Base-by-base conservation (phyloP, 2,329 filamentous ascomycete species). In the Calonectria montana region DNA sequence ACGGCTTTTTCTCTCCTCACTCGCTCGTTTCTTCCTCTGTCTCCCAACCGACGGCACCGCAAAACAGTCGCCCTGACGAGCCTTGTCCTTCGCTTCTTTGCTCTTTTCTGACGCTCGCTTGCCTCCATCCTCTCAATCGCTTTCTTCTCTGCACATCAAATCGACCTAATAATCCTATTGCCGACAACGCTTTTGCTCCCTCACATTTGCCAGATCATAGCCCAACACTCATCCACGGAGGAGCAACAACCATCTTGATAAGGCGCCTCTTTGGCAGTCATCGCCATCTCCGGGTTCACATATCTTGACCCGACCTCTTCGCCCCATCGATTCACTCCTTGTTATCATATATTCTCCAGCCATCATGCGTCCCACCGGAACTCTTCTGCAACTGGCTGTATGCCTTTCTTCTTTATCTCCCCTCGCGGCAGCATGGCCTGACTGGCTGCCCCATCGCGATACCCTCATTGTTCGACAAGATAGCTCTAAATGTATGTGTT, bases 361-460 rank as follows among this genome's bases (percentile, higher is more conserved):
- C 77, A 81, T 69, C 64, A 91, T 91, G 90, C 89, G 85, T 85
- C 81, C 86, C 73, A 82, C 86, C 74, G 81, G 82, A 61, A 84
- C 84, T 62, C 77, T 89, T 67, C 81, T 86, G 79, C 85, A 87
- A 53, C 78, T 89, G 76, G 86, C 88, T 64, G 74, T 88, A 67
- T 84, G 90, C 75, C 84, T 91, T 18, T 82, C 82, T 50, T 86
- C 90, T 37, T 81, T 91, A 65, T 82, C 87, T 10, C 84, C 87
- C 18, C 75, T 89, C 25, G 86, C 86, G n/a, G 85, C 88, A 66
- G 89, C 87, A 69, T 91, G 89, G 90, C 87, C 89, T 23, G 82
- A 81, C 73, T 91, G 88, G 86, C 82, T 91, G 43, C 89, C 89
- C 21, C 85, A 88, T 15, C 59, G 87, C 41, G 87, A 91, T 74